These are phyloP conservation scores for Fusarium liriodendri DNA, from an alignment of 2,329 filamentous ascomycete species.

Conservation along the genomic window DNA sequence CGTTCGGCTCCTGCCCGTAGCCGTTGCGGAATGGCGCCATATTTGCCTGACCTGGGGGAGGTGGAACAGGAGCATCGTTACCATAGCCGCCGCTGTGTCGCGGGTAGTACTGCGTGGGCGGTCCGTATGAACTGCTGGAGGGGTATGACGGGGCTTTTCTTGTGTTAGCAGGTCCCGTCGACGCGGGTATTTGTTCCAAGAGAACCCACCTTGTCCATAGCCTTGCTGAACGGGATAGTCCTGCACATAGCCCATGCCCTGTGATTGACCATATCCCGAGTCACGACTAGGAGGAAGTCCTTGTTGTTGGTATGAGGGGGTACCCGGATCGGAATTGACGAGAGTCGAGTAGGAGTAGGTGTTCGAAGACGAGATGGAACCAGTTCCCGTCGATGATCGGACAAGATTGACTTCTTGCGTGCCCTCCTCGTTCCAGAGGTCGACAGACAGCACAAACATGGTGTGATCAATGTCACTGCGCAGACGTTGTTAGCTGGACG, in stretches of 20 bases:
- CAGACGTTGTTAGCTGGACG: slow-evolving; percentile 10
- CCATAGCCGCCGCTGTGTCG: slow-evolving; percentile 46
- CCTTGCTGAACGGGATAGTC: slow-evolving; percentile 47
- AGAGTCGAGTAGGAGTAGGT: slow-evolving; percentile 76
- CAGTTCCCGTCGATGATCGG: slow-evolving; percentile 71
- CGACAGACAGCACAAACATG: slow-evolving; percentile 70
- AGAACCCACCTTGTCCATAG: slow-evolving; percentile 48
- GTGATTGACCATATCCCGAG: slow-evolving; percentile 44
- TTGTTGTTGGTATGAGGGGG: slow-evolving; percentile 48
- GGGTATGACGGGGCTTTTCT: slow-evolving; percentile 44
- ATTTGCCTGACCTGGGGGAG: slow-evolving; percentile 43
- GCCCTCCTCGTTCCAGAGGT: slow-evolving; percentile 75
- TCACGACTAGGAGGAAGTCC: slow-evolving; percentile 54
- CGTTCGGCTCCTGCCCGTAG: slow-evolving; percentile 47
- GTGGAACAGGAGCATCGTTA: slow-evolving; percentile 40
- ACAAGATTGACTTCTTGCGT: slow-evolving; percentile 74
- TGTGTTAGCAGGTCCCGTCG: slow-evolving; percentile 2
- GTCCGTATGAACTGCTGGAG: slow-evolving; percentile 48
- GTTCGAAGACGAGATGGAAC: slow-evolving; percentile 84
- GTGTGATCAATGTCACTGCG: slow-evolving; percentile 52
- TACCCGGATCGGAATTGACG: slow-evolving; percentile 51
- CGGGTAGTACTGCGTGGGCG: slow-evolving; percentile 52
- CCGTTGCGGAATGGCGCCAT: slow-evolving; percentile 45
- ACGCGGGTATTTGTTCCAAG: not conserved
- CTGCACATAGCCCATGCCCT: slow-evolving; percentile 46